Conservation (phyloP, 768 basidiomycete genomes). For the Rhizopogon roseolus region DNA sequence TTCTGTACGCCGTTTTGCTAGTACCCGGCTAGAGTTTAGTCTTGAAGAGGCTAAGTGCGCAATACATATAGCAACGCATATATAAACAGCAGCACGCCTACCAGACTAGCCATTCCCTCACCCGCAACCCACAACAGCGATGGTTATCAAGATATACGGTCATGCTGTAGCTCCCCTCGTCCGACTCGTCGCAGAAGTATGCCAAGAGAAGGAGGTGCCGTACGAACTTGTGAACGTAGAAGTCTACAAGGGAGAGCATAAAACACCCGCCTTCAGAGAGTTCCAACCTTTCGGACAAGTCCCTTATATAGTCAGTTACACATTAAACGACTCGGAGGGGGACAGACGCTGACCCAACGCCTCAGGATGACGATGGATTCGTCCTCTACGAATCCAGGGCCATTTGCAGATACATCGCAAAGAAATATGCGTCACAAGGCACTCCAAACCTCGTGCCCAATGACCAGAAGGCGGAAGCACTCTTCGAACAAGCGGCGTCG, state of each 20-base stretch:
- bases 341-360: background rate
- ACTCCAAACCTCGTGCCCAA: constrained; percentile 41
- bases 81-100: background rate
- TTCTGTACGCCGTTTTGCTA: background rate
- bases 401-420: constrained; percentile 48
- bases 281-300: constrained; percentile 32
- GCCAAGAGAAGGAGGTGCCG: constrained; percentile 8
- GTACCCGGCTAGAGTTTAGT: background rate
- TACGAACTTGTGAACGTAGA: constrained; percentile 20
- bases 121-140: background rate
- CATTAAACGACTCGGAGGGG: background rate
- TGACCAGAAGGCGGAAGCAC: constrained; percentile 28
- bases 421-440: constrained; percentile 45
- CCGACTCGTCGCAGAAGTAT: constrained; percentile 12
- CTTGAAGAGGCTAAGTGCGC: background rate
- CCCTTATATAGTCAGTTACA: constrained; percentile 20
- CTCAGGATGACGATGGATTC: constrained; percentile 52
- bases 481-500: constrained; percentile 41
- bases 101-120: background rate
- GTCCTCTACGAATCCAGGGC: constrained; percentile 52
- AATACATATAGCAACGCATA: background rate
- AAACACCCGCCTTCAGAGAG: constrained; percentile 12
- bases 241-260: constrained; percentile 12
- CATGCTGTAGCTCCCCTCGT: constrained; percentile 6
- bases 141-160: constrained; percentile 15